Evolutionary conservation across 2,329 filamentous ascomycete species (phyloP), one percentile per base, ranked within the genome.

Genomic region (Capronia americana): DNA sequence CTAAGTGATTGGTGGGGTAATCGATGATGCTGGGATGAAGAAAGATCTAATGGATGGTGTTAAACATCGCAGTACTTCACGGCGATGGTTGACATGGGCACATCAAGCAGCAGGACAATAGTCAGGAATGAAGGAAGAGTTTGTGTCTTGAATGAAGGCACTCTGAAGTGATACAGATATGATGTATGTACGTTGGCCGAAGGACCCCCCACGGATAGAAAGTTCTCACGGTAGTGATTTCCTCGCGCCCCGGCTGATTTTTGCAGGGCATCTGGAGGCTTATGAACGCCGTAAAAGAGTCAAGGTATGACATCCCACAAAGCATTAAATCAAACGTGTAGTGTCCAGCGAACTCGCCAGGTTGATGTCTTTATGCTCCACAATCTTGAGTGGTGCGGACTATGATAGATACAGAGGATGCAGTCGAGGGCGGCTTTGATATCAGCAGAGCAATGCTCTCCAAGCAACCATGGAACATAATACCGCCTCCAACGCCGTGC

Each of bases 401-500:
- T 53, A 24, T 17, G 48, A 24, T 53, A 12, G 48, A 53, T 20
- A 26, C 6, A 28, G 20, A 28, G 26, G 46, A 50, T 11, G 46
- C n/a, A 20, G 48, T 24, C 10, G 20, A 17, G 23, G 2, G 28
- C 28, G 28, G 34, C 3, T 20, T 55, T 12, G 28, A 32, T n/a
- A 23, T 17, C 30, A 10, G 34, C 12, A 17, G 34, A 30, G 17
- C 50, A 41, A 44, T 38, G 30, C 10, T 14, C 58, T 28, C 58
- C 32, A 54, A 64, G 55, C 62, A 51, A 54, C 30, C 24, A 54
- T 24, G 51, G 24, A 14, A 32, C 17, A 56, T 63, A 57, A 51
- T 14, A 56, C 17, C 44, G 24, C 60, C 68, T 48, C 68, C 65
- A 68, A 68, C 65, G 66, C 68, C 68, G 60, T 70, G 68, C 68